Conservation (phyloP, 192 early-diverging fungal species). For the Backusella liffmaniae region DNA sequence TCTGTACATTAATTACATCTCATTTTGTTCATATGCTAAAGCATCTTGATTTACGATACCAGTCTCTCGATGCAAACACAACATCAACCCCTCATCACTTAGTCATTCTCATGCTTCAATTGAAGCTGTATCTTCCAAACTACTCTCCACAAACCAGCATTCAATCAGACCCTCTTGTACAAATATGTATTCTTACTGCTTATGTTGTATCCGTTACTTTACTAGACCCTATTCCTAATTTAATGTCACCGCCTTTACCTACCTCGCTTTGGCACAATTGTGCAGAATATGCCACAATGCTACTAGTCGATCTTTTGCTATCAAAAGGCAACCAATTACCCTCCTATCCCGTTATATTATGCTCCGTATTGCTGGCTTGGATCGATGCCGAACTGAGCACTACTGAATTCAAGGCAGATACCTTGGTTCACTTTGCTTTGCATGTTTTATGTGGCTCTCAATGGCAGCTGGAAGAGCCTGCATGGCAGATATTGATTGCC, state of each 20-base stretch:
- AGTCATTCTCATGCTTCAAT: conserved; percentile 5
- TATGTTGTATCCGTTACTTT: conserved; percentile 1
- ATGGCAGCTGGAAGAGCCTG: not conserved
- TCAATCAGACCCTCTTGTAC: not conserved
- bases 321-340: not conserved
- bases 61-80: not conserved
- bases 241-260: not conserved
- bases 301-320: not conserved
- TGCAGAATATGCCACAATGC: not conserved
- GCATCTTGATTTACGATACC: not conserved
- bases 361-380: conserved; percentile 8
- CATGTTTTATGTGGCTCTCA: not conserved
- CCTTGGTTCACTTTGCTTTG: conserved; percentile 1
- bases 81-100: not conserved
- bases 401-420: not conserved
- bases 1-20: not conserved
- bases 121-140: not conserved
- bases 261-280: not conserved
- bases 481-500: conserved; percentile 8
- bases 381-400: not conserved
- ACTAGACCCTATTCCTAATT: not conserved
- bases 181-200: conserved; percentile 7
- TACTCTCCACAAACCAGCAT: conserved; percentile 1
- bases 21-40: not conserved
- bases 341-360: conserved; percentile 1